Evolutionary conservation across 345 rosid species (phyloP).

Genomic region (Dipteronia dyeriana): DNA sequence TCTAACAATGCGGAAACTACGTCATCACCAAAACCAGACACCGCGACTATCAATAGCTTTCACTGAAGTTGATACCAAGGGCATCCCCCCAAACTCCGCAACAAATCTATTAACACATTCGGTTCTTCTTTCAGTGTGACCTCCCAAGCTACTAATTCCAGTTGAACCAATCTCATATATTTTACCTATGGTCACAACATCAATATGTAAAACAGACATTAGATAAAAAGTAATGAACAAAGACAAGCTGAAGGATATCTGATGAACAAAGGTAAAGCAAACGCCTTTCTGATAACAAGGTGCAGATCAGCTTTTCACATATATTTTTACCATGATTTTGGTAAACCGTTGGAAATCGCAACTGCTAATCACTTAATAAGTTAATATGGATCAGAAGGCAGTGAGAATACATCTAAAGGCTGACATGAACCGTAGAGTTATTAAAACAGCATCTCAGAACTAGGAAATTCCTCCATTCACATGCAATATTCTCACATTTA

Average conservation of each 20-base stretch:
- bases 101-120: constrained; percentile 77
- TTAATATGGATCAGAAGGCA: neutral
- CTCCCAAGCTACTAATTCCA: constrained; percentile 94
- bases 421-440: neutral
- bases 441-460: neutral
- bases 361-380: neutral
- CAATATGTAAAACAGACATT: neutral
- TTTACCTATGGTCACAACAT: constrained; percentile 52
- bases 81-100: constrained; percentile 80
- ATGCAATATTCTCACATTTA: neutral
- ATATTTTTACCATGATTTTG: neutral
- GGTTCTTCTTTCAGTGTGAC: constrained; percentile 76
- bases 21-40: constrained; percentile 81
- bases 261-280: neutral
- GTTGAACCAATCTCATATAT: constrained; percentile 94
- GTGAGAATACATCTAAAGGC: neutral
- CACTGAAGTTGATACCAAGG: constrained; percentile 64
- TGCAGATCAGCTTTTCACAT: neutral
- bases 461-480: neutral
- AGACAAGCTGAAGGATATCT: neutral
- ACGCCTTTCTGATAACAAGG: neutral
- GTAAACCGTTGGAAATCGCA: neutral
- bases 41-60: constrained; percentile 77
- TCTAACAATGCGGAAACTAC: neutral
- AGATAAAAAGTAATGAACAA: neutral